Evolutionary conservation across 768 basidiomycete genomes (phyloP).

Genomic region (Hygrophorus pudorinus): DNA sequence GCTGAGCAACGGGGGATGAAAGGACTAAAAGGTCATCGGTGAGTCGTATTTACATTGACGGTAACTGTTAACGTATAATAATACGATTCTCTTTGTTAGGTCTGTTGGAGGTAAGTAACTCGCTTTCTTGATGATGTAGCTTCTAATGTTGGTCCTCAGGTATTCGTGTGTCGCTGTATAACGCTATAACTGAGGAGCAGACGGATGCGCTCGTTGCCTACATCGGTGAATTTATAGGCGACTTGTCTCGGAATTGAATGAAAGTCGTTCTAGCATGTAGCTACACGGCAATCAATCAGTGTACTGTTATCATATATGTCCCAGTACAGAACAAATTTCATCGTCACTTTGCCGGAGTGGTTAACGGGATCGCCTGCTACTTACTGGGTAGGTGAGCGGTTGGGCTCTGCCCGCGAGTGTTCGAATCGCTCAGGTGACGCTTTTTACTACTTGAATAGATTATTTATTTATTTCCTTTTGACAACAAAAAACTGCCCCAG

Average conservation of each 20-base stretch:
- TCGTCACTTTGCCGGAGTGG: slow-evolving; percentile 20
- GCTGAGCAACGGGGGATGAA: slow-evolving; percentile 76
- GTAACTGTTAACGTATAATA: neutral
- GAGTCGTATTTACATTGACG: slow-evolving; percentile 18
- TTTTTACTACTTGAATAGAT: slow-evolving; percentile 3
- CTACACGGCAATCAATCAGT: too few relatives aligned
- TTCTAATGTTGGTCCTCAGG: slow-evolving; percentile 27
- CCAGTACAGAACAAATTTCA: too few relatives aligned
- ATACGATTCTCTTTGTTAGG: slow-evolving; percentile 18
- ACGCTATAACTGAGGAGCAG: slow-evolving; percentile 73
- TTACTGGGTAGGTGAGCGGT: slow-evolving; percentile 8
- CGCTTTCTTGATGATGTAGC: neutral
- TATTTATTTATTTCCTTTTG: neutral
- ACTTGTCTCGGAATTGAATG: slow-evolving; percentile 1
- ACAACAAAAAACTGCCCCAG: slow-evolving; percentile 5
- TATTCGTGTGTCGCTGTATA: slow-evolving; percentile 81
- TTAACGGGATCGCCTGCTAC: slow-evolving; percentile 21
- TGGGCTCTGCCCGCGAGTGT: slow-evolving; percentile 19
- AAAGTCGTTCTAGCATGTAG: neutral
- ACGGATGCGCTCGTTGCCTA: slow-evolving; percentile 52
- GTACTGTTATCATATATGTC: too few relatives aligned
- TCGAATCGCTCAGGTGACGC: slow-evolving; percentile 21
- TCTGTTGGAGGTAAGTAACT: slow-evolving; percentile 38
- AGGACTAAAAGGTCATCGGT: slow-evolving; percentile 90
- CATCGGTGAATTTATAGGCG: slow-evolving; percentile 41